phyloP scores from a whole-genome alignment of 331 rosid species.

The Dryas integrifolia region DNA sequence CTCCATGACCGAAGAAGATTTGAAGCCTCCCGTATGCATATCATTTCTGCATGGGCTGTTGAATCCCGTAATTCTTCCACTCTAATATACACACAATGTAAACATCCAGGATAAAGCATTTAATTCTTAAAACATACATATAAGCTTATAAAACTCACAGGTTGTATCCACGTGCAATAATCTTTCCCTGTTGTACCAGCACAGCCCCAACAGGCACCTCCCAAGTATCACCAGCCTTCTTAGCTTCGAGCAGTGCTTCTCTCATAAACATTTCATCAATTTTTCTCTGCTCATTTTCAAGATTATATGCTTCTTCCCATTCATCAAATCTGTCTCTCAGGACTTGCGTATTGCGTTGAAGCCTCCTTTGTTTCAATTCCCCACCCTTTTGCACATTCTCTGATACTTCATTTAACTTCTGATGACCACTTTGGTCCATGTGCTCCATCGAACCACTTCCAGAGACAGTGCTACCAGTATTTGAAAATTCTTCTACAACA shows the following conservation, averaged over 20 bases:
- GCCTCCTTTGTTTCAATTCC: slow-evolving; percentile 71
- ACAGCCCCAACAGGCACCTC: slow-evolving; percentile 99
- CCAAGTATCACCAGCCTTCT: slow-evolving; percentile 93
- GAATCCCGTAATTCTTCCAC: slow-evolving; percentile 93
- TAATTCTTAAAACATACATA: slow-evolving; percentile 8
- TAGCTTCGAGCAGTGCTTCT: slow-evolving; percentile 93
- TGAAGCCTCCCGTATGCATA: slow-evolving; percentile 92
- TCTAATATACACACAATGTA: slow-evolving; percentile 45
- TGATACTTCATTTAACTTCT: slow-evolving; percentile 39
- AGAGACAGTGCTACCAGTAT: slow-evolving; percentile 28
- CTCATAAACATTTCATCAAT: slow-evolving; percentile 85
- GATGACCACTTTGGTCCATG: slow-evolving; percentile 37
- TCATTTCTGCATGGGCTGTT: slow-evolving; percentile 97
- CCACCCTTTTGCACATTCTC: slow-evolving; percentile 48
- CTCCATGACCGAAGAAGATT: slow-evolving; percentile 79
- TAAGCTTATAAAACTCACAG: slow-evolving; percentile 52
- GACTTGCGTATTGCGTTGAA: slow-evolving; percentile 74
- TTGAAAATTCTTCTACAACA: slow-evolving; percentile 36
- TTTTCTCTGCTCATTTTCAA: slow-evolving; percentile 64
- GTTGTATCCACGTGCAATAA: slow-evolving; percentile 88
- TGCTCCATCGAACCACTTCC: slow-evolving; percentile 39
- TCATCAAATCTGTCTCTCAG: slow-evolving; percentile 73
- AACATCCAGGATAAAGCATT: slow-evolving; percentile 17
- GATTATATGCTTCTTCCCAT: slow-evolving; percentile 84
- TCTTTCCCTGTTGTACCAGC: slow-evolving; percentile 79